These are phyloP conservation scores for Corchorus capsularis DNA, from an alignment of 345 rosid species.

Conservation along the genomic window DNA sequence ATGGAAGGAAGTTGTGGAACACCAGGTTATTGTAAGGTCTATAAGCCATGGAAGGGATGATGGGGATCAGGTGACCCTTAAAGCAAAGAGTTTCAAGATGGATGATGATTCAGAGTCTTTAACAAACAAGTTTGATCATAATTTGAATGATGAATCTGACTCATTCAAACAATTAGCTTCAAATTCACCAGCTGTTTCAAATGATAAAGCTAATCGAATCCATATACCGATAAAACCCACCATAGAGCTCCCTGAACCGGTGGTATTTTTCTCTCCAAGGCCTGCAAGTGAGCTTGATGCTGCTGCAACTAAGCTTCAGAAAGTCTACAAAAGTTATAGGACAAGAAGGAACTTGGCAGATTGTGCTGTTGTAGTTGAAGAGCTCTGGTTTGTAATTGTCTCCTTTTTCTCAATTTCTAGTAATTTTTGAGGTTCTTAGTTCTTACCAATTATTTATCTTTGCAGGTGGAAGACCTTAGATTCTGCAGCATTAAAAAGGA, in stretches of 20 bases:
- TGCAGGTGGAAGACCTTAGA: constrained; percentile 74
- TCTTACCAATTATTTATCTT: too few relatives aligned
- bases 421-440: not conserved
- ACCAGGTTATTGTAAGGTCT: constrained; percentile 25
- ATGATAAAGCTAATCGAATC: constrained; percentile 24
- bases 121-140: too few relatives aligned
- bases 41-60: constrained; percentile 32
- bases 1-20: constrained; percentile 37
- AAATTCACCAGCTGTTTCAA: too few relatives aligned
- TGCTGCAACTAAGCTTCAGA: constrained; percentile 56
- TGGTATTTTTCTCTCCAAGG: constrained; percentile 54
- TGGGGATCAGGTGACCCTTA: constrained; percentile 31
- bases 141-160: constrained; percentile 7
- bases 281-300: constrained; percentile 61
- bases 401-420: constrained; percentile 18
- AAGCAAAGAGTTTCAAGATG: constrained; percentile 24
- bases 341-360: constrained; percentile 69
- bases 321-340: constrained; percentile 51
- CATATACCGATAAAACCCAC: constrained; percentile 45
- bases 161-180: constrained; percentile 7
- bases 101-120: too few relatives aligned
- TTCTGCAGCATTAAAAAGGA: constrained; percentile 49
- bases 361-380: constrained; percentile 71
- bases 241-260: constrained; percentile 46
- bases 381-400: constrained; percentile 54